Evolutionary conservation across 148 eudicot genomes (phyloP).

Genomic region (Arbutus unedo): DNA sequence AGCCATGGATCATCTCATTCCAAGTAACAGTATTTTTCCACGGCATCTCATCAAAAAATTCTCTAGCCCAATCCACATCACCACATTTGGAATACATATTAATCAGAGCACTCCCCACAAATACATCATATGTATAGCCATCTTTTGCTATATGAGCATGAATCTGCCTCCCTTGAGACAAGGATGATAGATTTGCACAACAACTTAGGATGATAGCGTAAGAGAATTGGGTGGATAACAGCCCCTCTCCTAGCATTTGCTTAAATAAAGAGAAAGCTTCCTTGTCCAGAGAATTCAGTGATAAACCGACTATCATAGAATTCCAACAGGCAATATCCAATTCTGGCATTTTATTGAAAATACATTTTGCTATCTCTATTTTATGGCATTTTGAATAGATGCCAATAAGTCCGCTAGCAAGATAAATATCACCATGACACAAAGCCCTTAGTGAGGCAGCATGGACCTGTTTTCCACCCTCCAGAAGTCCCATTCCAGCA

Average conservation of each 20-base stretch:
- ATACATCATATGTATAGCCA: conserved; percentile 48
- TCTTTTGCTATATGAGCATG: conserved; percentile 54
- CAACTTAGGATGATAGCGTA: conserved; percentile 55
- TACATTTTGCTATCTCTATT: conserved; percentile 39
- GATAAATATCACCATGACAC: conserved; percentile 41
- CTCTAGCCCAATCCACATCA: conserved; percentile 41
- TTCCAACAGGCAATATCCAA: conserved; percentile 73
- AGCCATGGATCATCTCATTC: conserved; percentile 81
- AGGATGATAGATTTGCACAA: conserved; percentile 52
- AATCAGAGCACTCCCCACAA: conserved; percentile 64
- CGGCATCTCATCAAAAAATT: conserved; percentile 49
- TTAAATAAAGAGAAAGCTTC: conserved; percentile 59
- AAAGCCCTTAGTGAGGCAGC: conserved; percentile 43
- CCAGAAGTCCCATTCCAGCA: conserved; percentile 50
- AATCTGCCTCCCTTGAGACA: conserved; percentile 58
- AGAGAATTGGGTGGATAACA: conserved; percentile 55
- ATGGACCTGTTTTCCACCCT: conserved; percentile 65
- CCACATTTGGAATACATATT: conserved; percentile 83
- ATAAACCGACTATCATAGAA: conserved; percentile 66
- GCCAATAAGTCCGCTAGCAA: conserved; percentile 73
- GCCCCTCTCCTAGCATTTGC: conserved; percentile 44
- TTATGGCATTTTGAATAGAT: conserved; percentile 57
- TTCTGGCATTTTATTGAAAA: conserved; percentile 47
- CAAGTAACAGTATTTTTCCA: conserved; percentile 51
- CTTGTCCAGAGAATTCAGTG: conserved; percentile 36